These are phyloP conservation scores for Podaxis sp. DNA, from an alignment of 768 basidiomycete species.

Conservation along the genomic window DNA sequence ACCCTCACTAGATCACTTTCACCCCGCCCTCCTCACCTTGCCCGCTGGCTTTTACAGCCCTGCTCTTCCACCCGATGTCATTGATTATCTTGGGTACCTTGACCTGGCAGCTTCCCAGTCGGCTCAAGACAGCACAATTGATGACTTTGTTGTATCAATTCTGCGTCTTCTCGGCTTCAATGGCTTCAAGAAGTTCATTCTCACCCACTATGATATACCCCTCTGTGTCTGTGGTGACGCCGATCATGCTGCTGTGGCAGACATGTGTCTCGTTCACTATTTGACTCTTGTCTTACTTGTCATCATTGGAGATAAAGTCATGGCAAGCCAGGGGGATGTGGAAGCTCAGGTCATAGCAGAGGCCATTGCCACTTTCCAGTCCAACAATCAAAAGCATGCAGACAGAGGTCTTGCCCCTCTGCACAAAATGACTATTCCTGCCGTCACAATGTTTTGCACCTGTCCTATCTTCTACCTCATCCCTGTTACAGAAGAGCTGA, in stretches of 20 bases:
- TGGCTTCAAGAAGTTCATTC: no score
- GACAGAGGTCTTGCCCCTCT: constrained; percentile 18
- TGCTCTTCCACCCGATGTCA: no score
- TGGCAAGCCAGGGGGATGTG: constrained; percentile 14
- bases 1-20: neutral
- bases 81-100: no score
- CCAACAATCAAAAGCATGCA: constrained; percentile 26
- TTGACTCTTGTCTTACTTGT: neutral
- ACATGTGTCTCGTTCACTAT: neutral
- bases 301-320: neutral
- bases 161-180: no score
- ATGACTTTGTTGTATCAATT: no score
- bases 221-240: no score
- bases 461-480: constrained; percentile 34
- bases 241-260: neutral
- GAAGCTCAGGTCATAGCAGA: constrained; percentile 27
- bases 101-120: no score
- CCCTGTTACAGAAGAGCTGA: constrained; percentile 30
- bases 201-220: no score
- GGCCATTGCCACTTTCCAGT: constrained; percentile 31
- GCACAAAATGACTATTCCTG: constrained; percentile 28
- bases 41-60: no score
- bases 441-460: constrained; percentile 33
- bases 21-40: no score
- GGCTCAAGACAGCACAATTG: no score